These are phyloP conservation scores for Aspergillus awamori DNA, from an alignment of 2,329 filamentous ascomycete species.

Conservation along the genomic window DNA sequence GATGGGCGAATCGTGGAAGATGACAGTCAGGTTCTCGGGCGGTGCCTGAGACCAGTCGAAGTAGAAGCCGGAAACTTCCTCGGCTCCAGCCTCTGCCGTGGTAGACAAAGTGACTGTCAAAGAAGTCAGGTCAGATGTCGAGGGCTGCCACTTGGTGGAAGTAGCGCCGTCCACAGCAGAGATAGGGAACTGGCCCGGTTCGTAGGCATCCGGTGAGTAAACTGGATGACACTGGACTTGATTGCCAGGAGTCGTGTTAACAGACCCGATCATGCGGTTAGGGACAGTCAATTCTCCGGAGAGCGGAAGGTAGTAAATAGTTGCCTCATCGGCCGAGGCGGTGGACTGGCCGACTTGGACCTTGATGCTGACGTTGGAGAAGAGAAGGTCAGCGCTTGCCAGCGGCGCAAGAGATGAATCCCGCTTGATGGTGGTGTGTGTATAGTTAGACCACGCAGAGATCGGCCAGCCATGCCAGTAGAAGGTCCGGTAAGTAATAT, in stretches of 20 bases:
- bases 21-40: constrained; percentile 56
- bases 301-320: constrained; percentile 50
- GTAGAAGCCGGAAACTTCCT: constrained; percentile 48
- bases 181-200: constrained; percentile 70
- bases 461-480: constrained; percentile 69
- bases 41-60: constrained; percentile 65
- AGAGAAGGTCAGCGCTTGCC: constrained; percentile 58
- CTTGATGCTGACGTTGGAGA: constrained; percentile 58
- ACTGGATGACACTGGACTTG: constrained; percentile 66
- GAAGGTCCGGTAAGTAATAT: constrained; percentile 64
- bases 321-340: constrained; percentile 44
- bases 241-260: constrained; percentile 60
- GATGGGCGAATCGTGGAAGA: constrained; percentile 56
- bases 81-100: constrained; percentile 35
- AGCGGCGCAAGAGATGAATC: constrained; percentile 49
- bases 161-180: constrained; percentile 67
- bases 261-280: constrained; percentile 61
- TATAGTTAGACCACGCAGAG: constrained; percentile 62
- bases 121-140: constrained; percentile 53
- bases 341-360: constrained; percentile 55
- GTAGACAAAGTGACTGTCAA: constrained; percentile 58
- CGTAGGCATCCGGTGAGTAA: constrained; percentile 50
- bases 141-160: constrained; percentile 69
- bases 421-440: constrained; percentile 65
- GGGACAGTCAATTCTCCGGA: constrained; percentile 57